Base-by-base conservation (phyloP, 2,329 filamentous ascomycete species). In the Davidsoniella australis region DNA sequence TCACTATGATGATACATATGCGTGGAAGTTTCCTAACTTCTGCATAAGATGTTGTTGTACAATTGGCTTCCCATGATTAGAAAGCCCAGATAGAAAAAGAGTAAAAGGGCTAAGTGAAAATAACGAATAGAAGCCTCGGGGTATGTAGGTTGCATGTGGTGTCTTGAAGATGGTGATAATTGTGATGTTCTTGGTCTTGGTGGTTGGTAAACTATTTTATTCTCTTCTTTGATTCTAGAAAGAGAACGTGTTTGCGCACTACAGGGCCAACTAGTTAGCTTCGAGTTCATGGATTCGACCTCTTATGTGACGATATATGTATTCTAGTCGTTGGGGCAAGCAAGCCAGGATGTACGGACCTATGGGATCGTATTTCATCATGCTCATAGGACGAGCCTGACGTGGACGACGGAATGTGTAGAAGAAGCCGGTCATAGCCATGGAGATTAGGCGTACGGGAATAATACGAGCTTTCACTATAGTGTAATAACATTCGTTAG, bases 361-460 rank as follows among this genome's bases (percentile, higher is more conserved):
- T 56, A 98, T 88, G 40, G 91, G 91, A 63, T 98, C 91, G 67
- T 98, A 98, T 72, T 98, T 98, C 59, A 98, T 71, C 86, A 98
- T 91, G 69, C 87, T 93, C 67, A 98, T 76, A 50, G 93, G 88
- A 41, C 82, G 73, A 55, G 87, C 74, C 26, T 76, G 75, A 57
- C 91, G 81, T 10, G 87, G 88, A 52, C 93, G 80, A 58, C 82
- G 74, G 65, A 94, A 79, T 48, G 86, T 93, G 66, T 89, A 88
- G 73, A 89, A 98, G 75, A 87, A 98, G 61, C 91, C 91, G 23
- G 91, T 98, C 82, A 94, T 82, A 63, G 91, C 91, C 91, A 98
- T 98, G 55, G 87, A 94, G 64, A 98, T 72, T 57, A 98, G 82
- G 63, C 91, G 88, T 64, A 95, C 89, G 62, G 85, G 77, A 63